Conservation (phyloP, 108 stramenopile species). For the Seminavis robusta region DNA sequence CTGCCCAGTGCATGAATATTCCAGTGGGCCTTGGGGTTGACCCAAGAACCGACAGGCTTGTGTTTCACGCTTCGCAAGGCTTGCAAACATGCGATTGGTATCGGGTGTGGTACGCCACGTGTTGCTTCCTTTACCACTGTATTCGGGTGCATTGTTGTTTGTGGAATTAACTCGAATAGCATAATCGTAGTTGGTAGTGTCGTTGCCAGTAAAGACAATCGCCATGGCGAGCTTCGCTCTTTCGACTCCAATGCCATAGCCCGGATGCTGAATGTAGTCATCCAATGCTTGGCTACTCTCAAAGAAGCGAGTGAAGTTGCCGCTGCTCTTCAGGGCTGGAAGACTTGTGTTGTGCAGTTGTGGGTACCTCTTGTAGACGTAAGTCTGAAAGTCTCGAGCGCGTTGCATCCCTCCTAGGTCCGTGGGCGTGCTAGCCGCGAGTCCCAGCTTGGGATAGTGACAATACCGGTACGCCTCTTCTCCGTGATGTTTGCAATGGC, state of each 20-base stretch:
- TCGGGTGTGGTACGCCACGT: constrained; percentile 48
- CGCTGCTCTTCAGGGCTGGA: constrained; percentile 18
- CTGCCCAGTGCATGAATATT: constrained; percentile 60
- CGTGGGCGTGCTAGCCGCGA: constrained; percentile 46
- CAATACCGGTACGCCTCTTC: constrained; percentile 65
- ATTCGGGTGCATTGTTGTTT: constrained; percentile 59
- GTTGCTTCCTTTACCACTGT: constrained; percentile 46
- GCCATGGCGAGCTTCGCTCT: constrained; percentile 71
- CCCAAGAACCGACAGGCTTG: too few species aligned
- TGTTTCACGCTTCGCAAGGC: constrained; percentile 34
- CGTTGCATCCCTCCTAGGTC: constrained; percentile 29
- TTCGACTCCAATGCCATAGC: constrained; percentile 50
- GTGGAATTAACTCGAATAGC: constrained; percentile 72
- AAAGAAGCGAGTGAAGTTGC: constrained; percentile 58
- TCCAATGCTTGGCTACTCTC: constrained; percentile 46
- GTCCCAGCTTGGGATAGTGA: constrained; percentile 49
- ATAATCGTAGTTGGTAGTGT: constrained; percentile 52
- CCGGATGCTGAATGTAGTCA: constrained; percentile 36
- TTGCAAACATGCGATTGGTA: constrained; percentile 50
- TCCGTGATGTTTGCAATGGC: constrained; percentile 45
- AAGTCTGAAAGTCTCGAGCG: constrained; percentile 49
- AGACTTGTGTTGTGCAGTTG: constrained; percentile 34
- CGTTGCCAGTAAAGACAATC: constrained; percentile 49
- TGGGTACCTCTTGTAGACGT: constrained; percentile 46
- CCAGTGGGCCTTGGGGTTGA: constrained; percentile 26